These are phyloP conservation scores for Leptographium radiaticola DNA, from an alignment of 2,329 filamentous ascomycete genomes.

Conservation along the genomic window DNA sequence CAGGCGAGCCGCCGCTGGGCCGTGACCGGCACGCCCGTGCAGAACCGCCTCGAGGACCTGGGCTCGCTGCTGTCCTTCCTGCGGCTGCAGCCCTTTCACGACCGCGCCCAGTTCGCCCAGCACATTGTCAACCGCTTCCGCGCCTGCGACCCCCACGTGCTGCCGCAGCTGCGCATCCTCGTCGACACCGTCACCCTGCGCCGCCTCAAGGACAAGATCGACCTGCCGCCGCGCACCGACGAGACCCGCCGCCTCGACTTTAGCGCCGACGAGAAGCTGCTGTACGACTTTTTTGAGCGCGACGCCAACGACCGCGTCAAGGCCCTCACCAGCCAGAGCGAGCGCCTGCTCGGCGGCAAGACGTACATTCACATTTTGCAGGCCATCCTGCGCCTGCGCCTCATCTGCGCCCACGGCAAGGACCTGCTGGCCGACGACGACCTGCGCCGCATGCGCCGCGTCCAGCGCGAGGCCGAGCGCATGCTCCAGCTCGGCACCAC, in stretches of 20 bases:
- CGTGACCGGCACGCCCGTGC: slow-evolving; percentile 91
- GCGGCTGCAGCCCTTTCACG: slow-evolving; percentile 72
- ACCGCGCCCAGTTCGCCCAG: slow-evolving; percentile 59
- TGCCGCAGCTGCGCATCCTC: slow-evolving; percentile 74
- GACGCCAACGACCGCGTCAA: slow-evolving; percentile 71
- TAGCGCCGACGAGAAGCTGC: slow-evolving; percentile 54
- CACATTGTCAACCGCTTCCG: slow-evolving; percentile 82
- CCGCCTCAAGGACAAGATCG: slow-evolving; percentile 80
- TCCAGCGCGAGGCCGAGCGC: slow-evolving; percentile 74
- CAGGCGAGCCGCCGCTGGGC: slow-evolving; percentile 81
- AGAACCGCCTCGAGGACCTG: slow-evolving; percentile 85
- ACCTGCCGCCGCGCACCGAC: slow-evolving; percentile 64
- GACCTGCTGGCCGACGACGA: slow-evolving; percentile 81
- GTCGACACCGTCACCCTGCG: slow-evolving; percentile 92
- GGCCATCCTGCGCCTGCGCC: slow-evolving; percentile 74
- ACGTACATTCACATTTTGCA: slow-evolving; percentile 92
- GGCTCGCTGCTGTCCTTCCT: slow-evolving; percentile 79
- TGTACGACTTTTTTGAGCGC: slow-evolving; percentile 77
- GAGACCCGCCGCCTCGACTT: slow-evolving; percentile 64
- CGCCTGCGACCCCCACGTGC: slow-evolving; percentile 66
- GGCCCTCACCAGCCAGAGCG: slow-evolving; percentile 53
- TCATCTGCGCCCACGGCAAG: slow-evolving; percentile 88
- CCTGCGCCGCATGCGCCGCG: slow-evolving; percentile 37
- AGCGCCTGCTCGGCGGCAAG: slow-evolving; percentile 61
- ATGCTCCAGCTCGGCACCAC: slow-evolving; percentile 68